Evolutionary conservation across 2,329 filamentous ascomycete genomes (phyloP).

Genomic region (Thelonectria olida): DNA sequence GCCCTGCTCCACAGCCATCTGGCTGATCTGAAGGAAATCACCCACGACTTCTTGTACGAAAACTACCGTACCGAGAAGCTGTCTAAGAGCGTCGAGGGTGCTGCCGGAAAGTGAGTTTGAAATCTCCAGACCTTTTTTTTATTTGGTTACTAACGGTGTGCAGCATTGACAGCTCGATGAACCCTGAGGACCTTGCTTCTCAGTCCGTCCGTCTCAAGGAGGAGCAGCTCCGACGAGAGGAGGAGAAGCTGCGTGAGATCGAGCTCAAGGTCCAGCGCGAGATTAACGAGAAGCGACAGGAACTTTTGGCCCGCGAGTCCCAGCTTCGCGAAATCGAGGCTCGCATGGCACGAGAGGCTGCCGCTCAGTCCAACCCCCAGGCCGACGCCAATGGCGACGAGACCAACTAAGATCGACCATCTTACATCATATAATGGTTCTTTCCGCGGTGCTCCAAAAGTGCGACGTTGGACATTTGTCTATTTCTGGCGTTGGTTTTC

Average conservation of each 20-base stretch:
- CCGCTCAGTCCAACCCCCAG: conserved; percentile 54
- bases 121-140: not conserved
- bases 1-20: conserved; percentile 97
- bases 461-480: conserved; percentile 57
- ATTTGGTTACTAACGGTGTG: conserved; percentile 42
- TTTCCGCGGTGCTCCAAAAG: conserved; percentile 46
- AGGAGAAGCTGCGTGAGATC: conserved; percentile 99
- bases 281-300: conserved; percentile 99
- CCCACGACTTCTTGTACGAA: conserved; percentile 99
- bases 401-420: conserved; percentile 54
- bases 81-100: conserved; percentile 97
- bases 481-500: conserved; percentile 60
- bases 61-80: conserved; percentile 99
- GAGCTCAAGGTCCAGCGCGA: conserved; percentile 99
- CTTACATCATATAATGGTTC: conserved; percentile 41
- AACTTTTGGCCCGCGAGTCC: conserved; percentile 95
- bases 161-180: conserved; percentile 83
- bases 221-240: conserved; percentile 97
- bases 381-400: conserved; percentile 65
- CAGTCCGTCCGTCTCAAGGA: conserved; percentile 99
- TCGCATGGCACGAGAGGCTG: conserved; percentile 90
- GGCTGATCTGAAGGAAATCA: conserved; percentile 99
- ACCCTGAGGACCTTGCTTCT: conserved; percentile 94
- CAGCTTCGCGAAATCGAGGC: conserved; percentile 99
- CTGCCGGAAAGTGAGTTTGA: conserved; percentile 81